phyloP scores from a whole-genome alignment of 2,329 filamentous ascomycete species.

The Calonectria honghensis region DNA sequence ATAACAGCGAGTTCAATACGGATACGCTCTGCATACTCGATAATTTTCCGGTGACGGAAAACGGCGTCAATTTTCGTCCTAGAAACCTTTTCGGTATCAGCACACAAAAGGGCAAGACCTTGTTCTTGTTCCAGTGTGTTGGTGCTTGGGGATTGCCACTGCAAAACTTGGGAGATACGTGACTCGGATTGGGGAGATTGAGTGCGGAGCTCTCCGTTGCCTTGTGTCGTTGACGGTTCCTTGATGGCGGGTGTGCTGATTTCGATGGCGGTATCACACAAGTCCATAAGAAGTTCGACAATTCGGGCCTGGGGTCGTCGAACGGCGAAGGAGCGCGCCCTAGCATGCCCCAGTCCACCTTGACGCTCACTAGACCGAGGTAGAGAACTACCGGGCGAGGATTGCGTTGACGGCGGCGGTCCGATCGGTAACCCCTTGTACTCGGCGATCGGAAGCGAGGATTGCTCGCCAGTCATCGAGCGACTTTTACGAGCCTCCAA shows the following conservation, averaged over 20 bases:
- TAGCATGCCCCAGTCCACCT: slow-evolving; percentile 84
- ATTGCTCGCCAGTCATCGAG: slow-evolving; percentile 73
- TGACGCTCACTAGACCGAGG: slow-evolving; percentile 84
- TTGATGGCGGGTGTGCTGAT: slow-evolving; percentile 96
- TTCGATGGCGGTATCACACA: slow-evolving; percentile 96
- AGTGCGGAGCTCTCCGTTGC: slow-evolving; percentile 87
- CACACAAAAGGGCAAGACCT: slow-evolving; percentile 89
- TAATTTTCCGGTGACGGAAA: slow-evolving; percentile 90
- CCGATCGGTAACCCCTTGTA: slow-evolving; percentile 94
- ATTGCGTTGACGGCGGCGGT: slow-evolving; percentile 81
- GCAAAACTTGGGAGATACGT: slow-evolving; percentile 92
- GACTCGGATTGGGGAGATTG: slow-evolving; percentile 98
- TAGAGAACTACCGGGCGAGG: slow-evolving; percentile 82
- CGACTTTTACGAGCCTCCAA: slow-evolving; percentile 86
- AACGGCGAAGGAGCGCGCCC: slow-evolving; percentile 92
- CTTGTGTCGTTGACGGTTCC: slow-evolving; percentile 79
- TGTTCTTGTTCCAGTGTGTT: slow-evolving; percentile 96
- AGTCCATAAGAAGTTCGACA: slow-evolving; percentile 93
- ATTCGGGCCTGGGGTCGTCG: slow-evolving; percentile 93
- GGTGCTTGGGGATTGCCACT: slow-evolving; percentile 96
- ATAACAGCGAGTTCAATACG: slow-evolving; percentile 94
- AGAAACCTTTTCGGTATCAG: slow-evolving; percentile 90
- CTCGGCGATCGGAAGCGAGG: slow-evolving; percentile 77
- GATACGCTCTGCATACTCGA: slow-evolving; percentile 97
- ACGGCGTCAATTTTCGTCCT: slow-evolving; percentile 95